phyloP scores from a whole-genome alignment of 495 filamentous ascomycete genomes.

The Aspergillus nanangensis region DNA sequence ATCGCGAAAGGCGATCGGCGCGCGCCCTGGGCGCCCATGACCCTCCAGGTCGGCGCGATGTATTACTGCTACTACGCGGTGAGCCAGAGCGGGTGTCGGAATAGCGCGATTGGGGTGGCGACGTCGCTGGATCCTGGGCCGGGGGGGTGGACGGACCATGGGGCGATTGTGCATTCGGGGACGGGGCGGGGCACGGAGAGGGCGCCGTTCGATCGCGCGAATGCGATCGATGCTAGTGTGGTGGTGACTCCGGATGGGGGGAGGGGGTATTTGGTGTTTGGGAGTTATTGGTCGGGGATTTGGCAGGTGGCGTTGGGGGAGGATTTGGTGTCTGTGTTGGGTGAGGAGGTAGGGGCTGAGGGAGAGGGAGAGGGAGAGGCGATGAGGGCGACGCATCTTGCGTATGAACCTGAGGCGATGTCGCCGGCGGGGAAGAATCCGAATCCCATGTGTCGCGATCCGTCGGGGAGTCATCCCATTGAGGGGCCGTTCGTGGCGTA shows the following conservation, averaged over 20 bases:
- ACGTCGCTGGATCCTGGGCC: conserved; percentile 57
- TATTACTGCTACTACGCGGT: conserved; percentile 78
- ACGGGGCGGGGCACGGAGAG: conserved; percentile 39
- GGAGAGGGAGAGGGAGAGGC: no score
- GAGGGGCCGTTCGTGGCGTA: conserved; percentile 54
- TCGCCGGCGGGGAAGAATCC: conserved; percentile 16
- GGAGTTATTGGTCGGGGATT: conserved; percentile 69
- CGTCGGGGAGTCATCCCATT: conserved; percentile 31
- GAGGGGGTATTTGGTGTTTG: conserved; percentile 57
- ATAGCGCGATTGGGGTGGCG: conserved; percentile 68
- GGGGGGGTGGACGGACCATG: conserved; percentile 53
- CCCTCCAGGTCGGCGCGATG: conserved; percentile 44
- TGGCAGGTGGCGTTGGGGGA: conserved; percentile 56
- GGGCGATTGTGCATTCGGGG: conserved; percentile 37
- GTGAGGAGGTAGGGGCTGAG: no score
- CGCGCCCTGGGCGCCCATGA: conserved; percentile 57
- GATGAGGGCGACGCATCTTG: not conserved
- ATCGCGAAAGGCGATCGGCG: conserved; percentile 37
- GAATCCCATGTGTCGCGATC: conserved; percentile 31
- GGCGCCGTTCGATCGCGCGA: conserved; percentile 50
- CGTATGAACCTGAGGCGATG: not conserved
- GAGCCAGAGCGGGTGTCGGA: conserved; percentile 60
- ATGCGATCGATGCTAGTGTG: conserved; percentile 70
- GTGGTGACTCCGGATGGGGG: conserved; percentile 41
- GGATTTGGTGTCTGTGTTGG: conserved; percentile 34